Evolutionary conservation across 768 basidiomycete genomes (phyloP).

Genomic region (Daedaleopsis nitida): DNA sequence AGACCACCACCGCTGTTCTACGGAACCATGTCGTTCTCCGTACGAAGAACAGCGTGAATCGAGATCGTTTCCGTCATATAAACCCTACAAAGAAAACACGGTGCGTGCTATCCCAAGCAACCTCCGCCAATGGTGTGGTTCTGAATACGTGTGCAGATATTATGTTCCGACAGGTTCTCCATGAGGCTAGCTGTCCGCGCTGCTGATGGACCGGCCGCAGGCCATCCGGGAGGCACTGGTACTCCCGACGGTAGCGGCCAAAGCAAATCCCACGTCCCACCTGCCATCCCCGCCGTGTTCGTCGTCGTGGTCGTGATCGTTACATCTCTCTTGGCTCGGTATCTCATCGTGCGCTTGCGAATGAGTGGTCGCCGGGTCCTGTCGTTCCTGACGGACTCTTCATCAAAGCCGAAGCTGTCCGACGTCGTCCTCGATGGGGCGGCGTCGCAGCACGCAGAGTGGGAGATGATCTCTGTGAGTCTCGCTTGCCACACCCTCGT

Average conservation of each 20-base stretch:
- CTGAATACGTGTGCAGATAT: neutral
- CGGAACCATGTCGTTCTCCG: too few relatives aligned
- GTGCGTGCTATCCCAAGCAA: too few relatives aligned
- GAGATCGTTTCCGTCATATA: too few relatives aligned
- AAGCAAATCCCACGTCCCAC: neutral
- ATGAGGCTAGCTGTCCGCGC: neutral
- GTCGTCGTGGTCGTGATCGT: neutral
- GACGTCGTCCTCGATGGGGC: neutral
- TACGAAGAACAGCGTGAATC: too few relatives aligned
- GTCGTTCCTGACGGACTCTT: neutral
- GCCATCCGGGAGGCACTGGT: neutral
- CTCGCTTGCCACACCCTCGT: neutral
- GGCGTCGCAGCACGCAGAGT: neutral
- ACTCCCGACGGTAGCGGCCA: constrained; percentile 1
- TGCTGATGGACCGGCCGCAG: neutral
- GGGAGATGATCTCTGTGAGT: neutral
- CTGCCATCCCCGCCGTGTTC: neutral
- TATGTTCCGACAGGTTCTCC: too few relatives aligned
- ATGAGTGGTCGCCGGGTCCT: neutral
- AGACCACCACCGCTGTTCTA: too few relatives aligned
- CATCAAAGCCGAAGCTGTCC: neutral
- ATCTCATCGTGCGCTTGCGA: neutral
- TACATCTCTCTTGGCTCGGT: neutral
- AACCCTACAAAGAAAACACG: too few relatives aligned
- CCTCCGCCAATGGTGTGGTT: too few relatives aligned